A percentile compares a stretch with the other conserved stretches of the same genome.
Conservation (phyloP, 139 green algal genomes). For the Picochlorum sp. region DNA sequence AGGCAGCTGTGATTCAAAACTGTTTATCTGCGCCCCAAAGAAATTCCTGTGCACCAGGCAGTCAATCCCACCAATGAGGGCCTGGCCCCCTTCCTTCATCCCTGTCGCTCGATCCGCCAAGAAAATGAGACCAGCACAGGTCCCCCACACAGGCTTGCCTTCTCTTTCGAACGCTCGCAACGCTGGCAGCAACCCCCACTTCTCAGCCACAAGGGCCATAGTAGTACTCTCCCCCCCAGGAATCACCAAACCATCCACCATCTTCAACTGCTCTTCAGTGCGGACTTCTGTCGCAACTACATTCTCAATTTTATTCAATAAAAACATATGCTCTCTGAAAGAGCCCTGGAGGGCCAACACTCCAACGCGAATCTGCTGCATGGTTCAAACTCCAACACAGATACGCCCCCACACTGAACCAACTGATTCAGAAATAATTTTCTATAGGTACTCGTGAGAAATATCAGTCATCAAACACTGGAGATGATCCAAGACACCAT, state of each 20-base stretch:
- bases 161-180: constrained; percentile 51
- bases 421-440: too few species aligned
- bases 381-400: neutral
- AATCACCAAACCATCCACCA: constrained; percentile 79
- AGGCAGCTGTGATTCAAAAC: constrained; percentile 81
- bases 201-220: constrained; percentile 83
- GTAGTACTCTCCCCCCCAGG: constrained; percentile 90
- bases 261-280: constrained; percentile 65
- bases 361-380: constrained; percentile 38
- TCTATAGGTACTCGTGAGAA: too few species aligned
- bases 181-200: constrained; percentile 75
- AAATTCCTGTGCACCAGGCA: constrained; percentile 92
- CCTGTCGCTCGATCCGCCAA: constrained; percentile 77
- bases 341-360: constrained; percentile 88
- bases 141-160: constrained; percentile 84
- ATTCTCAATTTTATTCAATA: constrained; percentile 44
- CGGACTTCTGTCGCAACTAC: constrained; percentile 78
- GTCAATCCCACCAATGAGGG: constrained; percentile 87
- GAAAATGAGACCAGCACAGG: constrained; percentile 97
- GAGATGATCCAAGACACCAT: too few species aligned
- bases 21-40: constrained; percentile 93
- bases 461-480: too few species aligned
- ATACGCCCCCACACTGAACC: neutral
- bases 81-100: constrained; percentile 88
- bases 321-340: constrained; percentile 81